Percentiles rank a stretch among this genome's conserved stretches.
phyloP scores from a whole-genome alignment of 73 alveolate species.

The Paramecium tetraurelia region DNA sequence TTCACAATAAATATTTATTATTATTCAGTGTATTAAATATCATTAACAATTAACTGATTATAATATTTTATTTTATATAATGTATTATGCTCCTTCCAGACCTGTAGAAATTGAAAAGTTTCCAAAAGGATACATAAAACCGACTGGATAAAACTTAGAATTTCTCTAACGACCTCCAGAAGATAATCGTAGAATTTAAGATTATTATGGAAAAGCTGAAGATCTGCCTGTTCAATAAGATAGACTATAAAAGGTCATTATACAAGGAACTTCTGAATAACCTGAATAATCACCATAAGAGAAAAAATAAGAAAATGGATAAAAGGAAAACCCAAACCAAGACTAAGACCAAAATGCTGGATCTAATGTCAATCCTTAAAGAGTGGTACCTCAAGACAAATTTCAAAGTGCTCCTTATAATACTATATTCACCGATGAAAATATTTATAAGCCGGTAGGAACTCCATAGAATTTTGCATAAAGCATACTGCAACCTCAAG shows the following conservation, averaged over 20 bases:
- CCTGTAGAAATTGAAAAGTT: neutral
- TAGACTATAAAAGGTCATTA: neutral
- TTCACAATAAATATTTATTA: too few relatives aligned
- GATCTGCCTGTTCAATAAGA: neutral
- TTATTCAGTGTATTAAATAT: neutral
- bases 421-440: neutral
- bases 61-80: neutral
- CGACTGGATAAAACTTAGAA: neutral
- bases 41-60: neutral
- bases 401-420: neutral
- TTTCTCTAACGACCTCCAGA: neutral
- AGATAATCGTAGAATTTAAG: neutral
- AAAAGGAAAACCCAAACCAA: neutral
- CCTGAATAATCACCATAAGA: neutral
- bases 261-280: neutral
- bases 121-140: neutral
- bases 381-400: neutral
- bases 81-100: neutral
- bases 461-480: neutral
- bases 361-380: neutral
- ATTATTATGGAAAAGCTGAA: neutral
- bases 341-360: neutral
- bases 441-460: neutral
- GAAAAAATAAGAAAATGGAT: neutral
- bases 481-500: neutral